Conservation (phyloP, 768 basidiomycete genomes). For the Cyclocybe cylindracea region DNA sequence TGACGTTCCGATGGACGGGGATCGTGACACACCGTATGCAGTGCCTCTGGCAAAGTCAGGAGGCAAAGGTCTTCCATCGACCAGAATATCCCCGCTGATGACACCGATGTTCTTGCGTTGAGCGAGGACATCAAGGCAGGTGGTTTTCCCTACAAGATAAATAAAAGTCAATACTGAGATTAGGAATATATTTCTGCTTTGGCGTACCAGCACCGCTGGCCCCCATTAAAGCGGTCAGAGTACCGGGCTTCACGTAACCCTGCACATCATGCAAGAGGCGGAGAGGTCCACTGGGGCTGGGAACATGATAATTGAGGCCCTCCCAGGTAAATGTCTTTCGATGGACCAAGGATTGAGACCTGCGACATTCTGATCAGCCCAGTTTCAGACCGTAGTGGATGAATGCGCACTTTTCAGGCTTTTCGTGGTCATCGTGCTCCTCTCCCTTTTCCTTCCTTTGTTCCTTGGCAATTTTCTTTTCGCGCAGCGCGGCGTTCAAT, state of each 20-base stretch:
- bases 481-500: constrained; percentile 51
- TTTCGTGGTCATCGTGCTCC: constrained; percentile 22
- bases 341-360: constrained; percentile 16
- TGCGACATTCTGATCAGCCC: no score
- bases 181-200: constrained; percentile 1
- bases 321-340: constrained; percentile 82
- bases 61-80: constrained; percentile 64
- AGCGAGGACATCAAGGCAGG: constrained; percentile 74
- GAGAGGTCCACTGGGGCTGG: constrained; percentile 57
- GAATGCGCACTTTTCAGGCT: no score
- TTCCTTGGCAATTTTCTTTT: constrained; percentile 46
- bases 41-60: constrained; percentile 62
- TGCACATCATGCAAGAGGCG: constrained; percentile 73
- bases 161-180: background rate
- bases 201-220: constrained; percentile 71
- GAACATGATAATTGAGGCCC: constrained; percentile 73
- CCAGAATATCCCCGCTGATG: constrained; percentile 60
- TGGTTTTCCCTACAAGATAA: constrained; percentile 61
- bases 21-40: constrained; percentile 61
- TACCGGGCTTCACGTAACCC: constrained; percentile 85
- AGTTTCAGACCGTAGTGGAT: no score
- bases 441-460: constrained; percentile 4
- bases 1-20: constrained; percentile 13
- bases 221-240: constrained; percentile 89
- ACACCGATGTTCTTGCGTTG: constrained; percentile 74